Percentiles rank a stretch among this genome's conserved stretches.
Evolutionary conservation across 371 early-diverging fungal genomes (phyloP).

Genomic region (Chytridiales sp.): DNA sequence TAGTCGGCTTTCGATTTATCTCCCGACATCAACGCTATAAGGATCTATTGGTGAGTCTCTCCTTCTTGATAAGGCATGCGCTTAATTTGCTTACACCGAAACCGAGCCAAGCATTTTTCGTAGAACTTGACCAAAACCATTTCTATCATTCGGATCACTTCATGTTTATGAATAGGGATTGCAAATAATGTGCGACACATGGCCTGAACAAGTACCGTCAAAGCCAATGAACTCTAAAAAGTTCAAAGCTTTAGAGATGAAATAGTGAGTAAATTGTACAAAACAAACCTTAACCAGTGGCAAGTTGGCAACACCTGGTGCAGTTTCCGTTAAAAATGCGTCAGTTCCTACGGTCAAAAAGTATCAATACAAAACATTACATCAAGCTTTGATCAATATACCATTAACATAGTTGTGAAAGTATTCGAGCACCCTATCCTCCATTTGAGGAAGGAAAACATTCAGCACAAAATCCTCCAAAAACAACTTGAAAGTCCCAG

Average conservation of each 20-base stretch:
- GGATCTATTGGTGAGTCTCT: not conserved
- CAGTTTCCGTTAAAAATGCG: slow-evolving; percentile 45
- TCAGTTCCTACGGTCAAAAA: slow-evolving; percentile 38
- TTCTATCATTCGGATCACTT: slow-evolving; percentile 77
- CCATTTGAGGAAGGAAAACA: slow-evolving; percentile 73
- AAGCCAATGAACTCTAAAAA: slow-evolving; percentile 60
- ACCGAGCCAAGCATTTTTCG: slow-evolving; percentile 72
- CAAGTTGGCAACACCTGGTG: slow-evolving; percentile 24
- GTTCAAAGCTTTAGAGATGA: not conserved
- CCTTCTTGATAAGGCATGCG: not conserved
- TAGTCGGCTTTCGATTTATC: slow-evolving; percentile 46
- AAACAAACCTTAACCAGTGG: slow-evolving; percentile 46
- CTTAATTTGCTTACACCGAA: slow-evolving; percentile 54
- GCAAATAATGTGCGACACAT: slow-evolving; percentile 67
- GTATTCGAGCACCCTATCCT: slow-evolving; percentile 67
- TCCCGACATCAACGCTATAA: slow-evolving; percentile 54
- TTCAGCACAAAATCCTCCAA: slow-evolving; percentile 76
- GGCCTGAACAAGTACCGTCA: slow-evolving; percentile 64
- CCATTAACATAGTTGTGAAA: slow-evolving; percentile 68
- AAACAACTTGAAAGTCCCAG: slow-evolving; percentile 66
- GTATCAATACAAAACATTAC: not conserved
- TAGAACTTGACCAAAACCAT: slow-evolving; percentile 70
- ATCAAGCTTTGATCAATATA: slow-evolving; percentile 32
- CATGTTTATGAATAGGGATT: slow-evolving; percentile 76
- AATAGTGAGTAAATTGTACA: not conserved